These are phyloP conservation scores for Thermomyces lanuginosus DNA, from an alignment of 2,329 filamentous ascomycete species.

Conservation along the genomic window DNA sequence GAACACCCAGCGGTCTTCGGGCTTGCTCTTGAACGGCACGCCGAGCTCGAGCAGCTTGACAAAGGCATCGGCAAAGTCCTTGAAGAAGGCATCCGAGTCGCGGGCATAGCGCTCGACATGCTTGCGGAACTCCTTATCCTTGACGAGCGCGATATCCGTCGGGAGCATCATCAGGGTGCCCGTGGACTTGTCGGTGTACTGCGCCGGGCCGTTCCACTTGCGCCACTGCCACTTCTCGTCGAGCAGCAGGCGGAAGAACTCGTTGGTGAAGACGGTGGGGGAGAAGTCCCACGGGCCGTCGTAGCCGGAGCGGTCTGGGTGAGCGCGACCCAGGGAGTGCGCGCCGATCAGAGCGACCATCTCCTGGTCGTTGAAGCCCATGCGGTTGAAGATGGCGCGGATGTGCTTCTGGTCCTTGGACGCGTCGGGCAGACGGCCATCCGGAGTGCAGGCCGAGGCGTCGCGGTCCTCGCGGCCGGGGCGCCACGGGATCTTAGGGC, in stretches of 20 bases:
- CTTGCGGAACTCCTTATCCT: slow-evolving; percentile 73
- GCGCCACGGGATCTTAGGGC: slow-evolving; percentile 72
- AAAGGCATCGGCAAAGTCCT: slow-evolving; percentile 68
- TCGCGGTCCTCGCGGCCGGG: slow-evolving; percentile 73
- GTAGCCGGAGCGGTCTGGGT: slow-evolving; percentile 75
- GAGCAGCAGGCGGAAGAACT: slow-evolving; percentile 76
- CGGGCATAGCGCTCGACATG: slow-evolving; percentile 77
- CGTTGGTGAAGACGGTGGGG: slow-evolving; percentile 81
- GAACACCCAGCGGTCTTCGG: slow-evolving; percentile 45
- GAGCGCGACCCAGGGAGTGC: slow-evolving; percentile 78
- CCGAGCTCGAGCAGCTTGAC: slow-evolving; percentile 82
- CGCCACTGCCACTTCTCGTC: slow-evolving; percentile 85
- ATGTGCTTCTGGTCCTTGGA: slow-evolving; percentile 65
- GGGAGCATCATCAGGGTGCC: slow-evolving; percentile 96
- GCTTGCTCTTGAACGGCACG: slow-evolving; percentile 63
- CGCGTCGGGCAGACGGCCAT: slow-evolving; percentile 77
- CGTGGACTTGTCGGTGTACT: slow-evolving; percentile 75
- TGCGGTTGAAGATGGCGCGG: slow-evolving; percentile 82
- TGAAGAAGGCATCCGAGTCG: slow-evolving; percentile 83
- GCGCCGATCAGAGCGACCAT: slow-evolving; percentile 81
- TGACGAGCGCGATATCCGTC: slow-evolving; percentile 69
- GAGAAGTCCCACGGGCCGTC: slow-evolving; percentile 86
- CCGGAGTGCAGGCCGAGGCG: slow-evolving; percentile 71
- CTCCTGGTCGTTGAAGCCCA: slow-evolving; percentile 95
- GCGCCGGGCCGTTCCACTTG: slow-evolving; percentile 83